Base-by-base conservation (phyloP, 2,329 filamentous ascomycete species). In the Trichophaea hybrida region DNA sequence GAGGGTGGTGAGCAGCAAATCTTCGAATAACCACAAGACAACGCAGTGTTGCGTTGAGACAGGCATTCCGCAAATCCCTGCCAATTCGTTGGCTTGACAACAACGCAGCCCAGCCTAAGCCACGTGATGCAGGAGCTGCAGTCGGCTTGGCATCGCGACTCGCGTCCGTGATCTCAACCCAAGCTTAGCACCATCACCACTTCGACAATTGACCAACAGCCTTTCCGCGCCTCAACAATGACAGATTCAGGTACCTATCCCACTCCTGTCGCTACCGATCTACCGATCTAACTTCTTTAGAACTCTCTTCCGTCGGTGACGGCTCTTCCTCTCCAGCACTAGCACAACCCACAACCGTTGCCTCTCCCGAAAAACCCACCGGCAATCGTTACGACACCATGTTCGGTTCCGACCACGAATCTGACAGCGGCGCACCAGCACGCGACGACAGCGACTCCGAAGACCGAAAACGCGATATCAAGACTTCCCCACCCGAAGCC, bases 351-450 rank as follows among this genome's bases (percentile, higher is more conserved):
- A 24, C 46, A 5, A 7, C 34, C 15, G 17, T 37, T 2, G 49
- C 59, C 59, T 58, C 61, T 35, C 58, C 62, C 50, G 60, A 62
- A 58, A 59, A 60, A 33, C 62, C 64, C 10, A 65, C 60, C 5
- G 63, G 61, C 5, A 65, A 66, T 15, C 64, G 60, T 12, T 66
- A 60, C 48, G 64, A 66, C 49, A 64, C 60, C 12, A 65, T 66
- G 63, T 66, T 66, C 38, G 64, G 61, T 6, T 61, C 61, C n/a
- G 63, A 66, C 58, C 58, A 65, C 38, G 64, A 66, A 33, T 61
- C 58, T 3, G 55, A 33, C 5, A 46, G 24, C 6, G 57, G 37
- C n/a, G 49, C 40, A 7, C 44, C 43, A 6, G 63, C 59, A n/a
- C 59, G 56, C 13, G 58, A 57, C 8, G 54, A 15, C 12, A 61